A percentile compares a stretch with the other conserved stretches of the same genome.
phyloP scores from a whole-genome alignment of 1,284 basidiomycete species.

The Singerocomus inundabilis region DNA sequence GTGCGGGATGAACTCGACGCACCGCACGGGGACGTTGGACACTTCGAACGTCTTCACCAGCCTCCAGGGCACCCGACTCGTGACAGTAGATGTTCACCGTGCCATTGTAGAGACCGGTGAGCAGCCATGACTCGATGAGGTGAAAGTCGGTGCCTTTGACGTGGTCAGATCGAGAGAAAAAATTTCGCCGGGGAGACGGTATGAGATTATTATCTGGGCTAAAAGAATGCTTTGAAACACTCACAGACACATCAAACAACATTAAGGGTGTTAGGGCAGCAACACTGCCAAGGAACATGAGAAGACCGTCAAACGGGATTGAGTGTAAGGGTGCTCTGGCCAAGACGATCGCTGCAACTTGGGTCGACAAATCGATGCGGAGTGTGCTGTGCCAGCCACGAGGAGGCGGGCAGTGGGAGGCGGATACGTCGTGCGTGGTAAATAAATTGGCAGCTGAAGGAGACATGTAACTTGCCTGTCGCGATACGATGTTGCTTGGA shows the following conservation, averaged over 20 bases:
- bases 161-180: constrained; percentile 91
- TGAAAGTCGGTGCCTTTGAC: constrained; percentile 99
- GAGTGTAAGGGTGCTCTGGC: no score
- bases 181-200: constrained; percentile 66
- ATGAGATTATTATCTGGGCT: neutral
- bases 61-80: constrained; percentile 81
- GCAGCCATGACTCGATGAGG: constrained; percentile 90
- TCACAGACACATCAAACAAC: constrained; percentile 40
- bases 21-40: constrained; percentile 95
- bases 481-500: constrained; percentile 79
- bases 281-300: no score
- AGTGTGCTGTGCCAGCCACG: no score
- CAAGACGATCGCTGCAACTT: no score
- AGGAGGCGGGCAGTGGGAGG: no score
- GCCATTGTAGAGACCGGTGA: constrained; percentile 91
- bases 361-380: no score
- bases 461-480: constrained; percentile 52
- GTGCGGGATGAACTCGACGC: constrained; percentile 94
- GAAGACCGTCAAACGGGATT: no score
- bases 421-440: constrained; percentile 10
- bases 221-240: constrained; percentile 18
- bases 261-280: no score
- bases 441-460: constrained; percentile 5
- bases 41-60: constrained; percentile 93
- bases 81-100: constrained; percentile 98